A percentile compares a stretch with the other conserved stretches of the same genome.
Evolutionary conservation across 106 monocot genomes (phyloP).

Genomic region (Dendrobium huoshanense): DNA sequence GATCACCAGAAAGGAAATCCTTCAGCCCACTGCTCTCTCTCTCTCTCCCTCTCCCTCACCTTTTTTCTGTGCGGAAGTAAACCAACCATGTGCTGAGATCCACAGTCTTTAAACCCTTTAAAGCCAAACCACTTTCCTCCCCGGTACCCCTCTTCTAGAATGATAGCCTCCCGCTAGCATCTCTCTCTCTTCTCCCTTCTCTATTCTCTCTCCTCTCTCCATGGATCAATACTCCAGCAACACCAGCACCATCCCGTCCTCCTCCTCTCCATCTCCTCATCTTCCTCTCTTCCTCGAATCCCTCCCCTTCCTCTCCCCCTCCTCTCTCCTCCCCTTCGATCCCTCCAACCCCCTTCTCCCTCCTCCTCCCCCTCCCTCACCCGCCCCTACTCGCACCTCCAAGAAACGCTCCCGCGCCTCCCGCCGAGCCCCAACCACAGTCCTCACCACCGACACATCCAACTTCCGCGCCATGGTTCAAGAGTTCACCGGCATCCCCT

Average conservation of each 20-base stretch:
- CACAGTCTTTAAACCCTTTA: not conserved
- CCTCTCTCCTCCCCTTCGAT: constrained; percentile 3
- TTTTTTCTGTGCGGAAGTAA: not conserved
- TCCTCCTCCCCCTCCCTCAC: not conserved
- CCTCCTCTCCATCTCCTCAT: not conserved
- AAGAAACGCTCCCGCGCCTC: constrained; percentile 74
- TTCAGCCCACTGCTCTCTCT: not conserved
- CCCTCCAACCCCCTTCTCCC: not conserved
- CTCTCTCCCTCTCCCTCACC: not conserved
- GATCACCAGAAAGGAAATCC: not conserved
- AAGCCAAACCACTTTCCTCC: constrained; percentile 8
- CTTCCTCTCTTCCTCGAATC: not conserved
- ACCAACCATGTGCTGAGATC: not conserved
- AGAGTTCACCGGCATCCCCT: constrained; percentile 54
- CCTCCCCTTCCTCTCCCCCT: constrained; percentile 2
- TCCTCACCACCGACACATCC: constrained; percentile 81
- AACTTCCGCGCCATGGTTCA: constrained; percentile 98
- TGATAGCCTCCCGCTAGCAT: not conserved
- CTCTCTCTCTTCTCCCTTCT: not conserved
- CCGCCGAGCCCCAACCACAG: constrained; percentile 75
- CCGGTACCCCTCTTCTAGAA: constrained; percentile 9
- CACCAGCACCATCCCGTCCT: constrained; percentile 3
- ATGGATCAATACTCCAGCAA: constrained; percentile 5
- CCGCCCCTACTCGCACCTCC: constrained; percentile 14
- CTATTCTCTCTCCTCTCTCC: constrained; percentile 1